phyloP scores from a whole-genome alignment of 768 basidiomycete species.

The Coprinopsis sp. region DNA sequence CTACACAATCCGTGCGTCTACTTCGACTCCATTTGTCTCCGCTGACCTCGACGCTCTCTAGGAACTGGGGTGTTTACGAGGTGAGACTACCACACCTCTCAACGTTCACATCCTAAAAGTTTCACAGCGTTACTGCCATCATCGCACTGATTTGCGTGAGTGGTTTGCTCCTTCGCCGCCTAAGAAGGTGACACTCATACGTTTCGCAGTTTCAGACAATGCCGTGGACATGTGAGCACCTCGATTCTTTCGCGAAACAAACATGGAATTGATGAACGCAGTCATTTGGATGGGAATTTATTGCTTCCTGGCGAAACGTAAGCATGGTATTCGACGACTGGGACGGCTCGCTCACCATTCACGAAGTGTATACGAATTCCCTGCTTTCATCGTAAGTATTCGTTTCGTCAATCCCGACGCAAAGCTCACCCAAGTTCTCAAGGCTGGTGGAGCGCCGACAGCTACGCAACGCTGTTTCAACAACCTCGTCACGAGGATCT shows the following conservation, averaged over 20 bases:
- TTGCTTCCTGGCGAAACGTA: conserved; percentile 27
- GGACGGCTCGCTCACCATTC: not conserved
- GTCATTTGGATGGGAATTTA: conserved; percentile 29
- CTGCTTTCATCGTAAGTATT: conserved; percentile 21
- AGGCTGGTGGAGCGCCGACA: conserved; percentile 1
- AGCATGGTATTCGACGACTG: conserved; percentile 3
- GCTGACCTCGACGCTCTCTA: conserved; percentile 4
- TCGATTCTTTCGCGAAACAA: not conserved
- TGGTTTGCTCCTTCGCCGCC: not conserved
- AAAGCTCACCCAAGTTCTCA: not conserved
- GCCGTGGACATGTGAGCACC: conserved; percentile 18
- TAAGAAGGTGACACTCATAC: not conserved
- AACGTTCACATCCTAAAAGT: not conserved
- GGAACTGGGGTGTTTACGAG: conserved; percentile 24
- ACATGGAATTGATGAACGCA: conserved; percentile 4
- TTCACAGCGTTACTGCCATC: conserved; percentile 13
- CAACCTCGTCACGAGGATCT: no score
- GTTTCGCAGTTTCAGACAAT: conserved; percentile 17
- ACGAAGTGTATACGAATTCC: conserved; percentile 24
- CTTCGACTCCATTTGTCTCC: not conserved
- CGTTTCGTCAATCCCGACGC: not conserved
- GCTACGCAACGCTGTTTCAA: not conserved
- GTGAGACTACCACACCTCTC: conserved; percentile 1
- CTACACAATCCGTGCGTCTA: conserved; percentile 26
- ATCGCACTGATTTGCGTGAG: conserved; percentile 19